Evolutionary conservation across 2,329 filamentous ascomycete genomes (phyloP), one percentile per base, ranked within the genome.

Genomic region (Cercospora berteroae): DNA sequence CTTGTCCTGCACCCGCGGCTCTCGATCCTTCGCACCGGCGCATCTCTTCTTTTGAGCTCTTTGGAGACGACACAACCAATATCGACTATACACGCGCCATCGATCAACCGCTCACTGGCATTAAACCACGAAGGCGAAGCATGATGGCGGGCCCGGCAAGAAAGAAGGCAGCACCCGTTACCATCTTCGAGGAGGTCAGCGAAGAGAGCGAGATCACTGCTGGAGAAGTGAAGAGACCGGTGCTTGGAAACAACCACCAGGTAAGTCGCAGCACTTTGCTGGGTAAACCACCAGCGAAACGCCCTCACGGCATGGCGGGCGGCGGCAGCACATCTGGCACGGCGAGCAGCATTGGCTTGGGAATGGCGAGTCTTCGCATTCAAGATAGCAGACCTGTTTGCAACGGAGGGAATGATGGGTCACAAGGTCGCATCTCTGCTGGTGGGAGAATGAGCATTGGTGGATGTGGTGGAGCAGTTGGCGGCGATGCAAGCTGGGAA

Each of bases 151-250:
- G 69, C 10, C 72, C 70, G 31, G 64, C 69, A 29, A 69, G 55
- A n/a, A 73, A 68, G 57, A 71, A 70, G 42, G 61, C 67, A 5
- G 69, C 68, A 42, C 70, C 67, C 3, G 66, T 75, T 13, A 74
- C 71, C 12, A 75, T 79, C 29, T 78, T 77, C 63, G 76, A 78
- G 63, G 76, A 79, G 66, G 72, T 75, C n/a, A 33, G 63, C 36
- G 75, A 77, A 66, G 71, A 74, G 23, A 64, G 72, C 57, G 73
- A 76, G 63, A 27, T 70, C 62, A 59, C 56, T 39, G 29, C 68
- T 36, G 61, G 66, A 48, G 64, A 66, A n/a, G 58, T 27, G 27
- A 50, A 58, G 29, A 55, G 39, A 23, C 27, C 18, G 23, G 42
- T 58, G 50, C 61, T 63, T n/a, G 23, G 31, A 44, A 39, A 9